Evolutionary conservation across 2,329 filamentous ascomycete species (phyloP), one percentile per base, ranked within the genome.

Genomic region (Botrytis sinoallii): DNA sequence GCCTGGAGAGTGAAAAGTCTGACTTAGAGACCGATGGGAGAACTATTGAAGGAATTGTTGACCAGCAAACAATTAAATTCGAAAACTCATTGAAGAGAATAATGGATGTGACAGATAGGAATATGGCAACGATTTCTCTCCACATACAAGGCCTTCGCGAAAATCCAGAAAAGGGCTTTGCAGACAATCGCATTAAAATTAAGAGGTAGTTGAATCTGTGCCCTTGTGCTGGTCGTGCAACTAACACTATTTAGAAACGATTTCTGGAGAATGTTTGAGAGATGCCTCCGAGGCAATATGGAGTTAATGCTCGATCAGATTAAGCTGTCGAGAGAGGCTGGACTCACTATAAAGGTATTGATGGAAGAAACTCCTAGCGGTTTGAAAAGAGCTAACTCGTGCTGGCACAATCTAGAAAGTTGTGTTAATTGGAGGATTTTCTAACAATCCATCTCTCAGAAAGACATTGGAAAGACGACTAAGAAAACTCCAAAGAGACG

Each of bases 81-180:
- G 75, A 77, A 52, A 75, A 72, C 2, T 29, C n/a, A 35, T 66
- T 71, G 6, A 76, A 75, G 42, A 68, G 73, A 64, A 42, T 35
- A 0, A 65, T 71, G 32, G 55, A 71, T 65, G 38, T 71, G 22
- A 65, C 42, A 35, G 25, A 70, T 44, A 8, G 44, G 46, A 35
- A 42, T 16, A 44, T 64, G 44, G 1, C 32, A 55, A 25, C 32
- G 25, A 57, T 57, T 22, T 3, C 1, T 3, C 18, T 71, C 4
- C 25, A 20, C 10, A 44, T 71, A 18, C 44, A 65, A 7, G 59
- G 44, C 32, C n/a, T 71, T 48, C 40, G 61, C 16, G 12, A 40
- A 6, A 42, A 55, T 25, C 32, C 3, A 8, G 38, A 32, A 61
- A 71, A 66, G 25, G 55, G 44, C 7, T 65, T 71, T 22, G 10